Evolutionary conservation across 2,329 filamentous ascomycete genomes (phyloP), one percentile per base, ranked within the genome.

Genomic region (Fusarium caatingaense): DNA sequence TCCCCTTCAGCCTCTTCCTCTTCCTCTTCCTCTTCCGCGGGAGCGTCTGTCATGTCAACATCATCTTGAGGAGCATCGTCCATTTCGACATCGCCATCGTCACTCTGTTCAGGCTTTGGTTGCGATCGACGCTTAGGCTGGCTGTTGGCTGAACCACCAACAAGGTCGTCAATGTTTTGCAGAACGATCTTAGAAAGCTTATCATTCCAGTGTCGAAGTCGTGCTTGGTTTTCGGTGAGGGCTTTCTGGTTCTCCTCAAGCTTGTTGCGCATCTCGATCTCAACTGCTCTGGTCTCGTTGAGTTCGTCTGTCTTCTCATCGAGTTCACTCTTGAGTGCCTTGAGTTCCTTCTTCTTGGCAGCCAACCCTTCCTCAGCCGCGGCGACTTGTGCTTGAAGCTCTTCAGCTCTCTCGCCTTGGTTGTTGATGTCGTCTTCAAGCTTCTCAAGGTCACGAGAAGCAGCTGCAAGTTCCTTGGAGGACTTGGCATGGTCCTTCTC

Each of bases 261-360:
- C 82, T 97, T 97, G 81, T 98, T 98, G 68, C 93, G 92, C 94
- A 98, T 98, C 80, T 99, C 96, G 66, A 99, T 98, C 80, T 99
- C 96, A 5, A 91, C 85, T 1, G 93, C 94, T 12, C 95, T 89
- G 0, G 92, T 97, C 76, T 93, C 92, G 76, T 98, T 98, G 60
- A 98, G 86, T 78, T 97, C 93, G 0, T 90, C 83, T 3, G 89
- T 92, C 84, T 94, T 97, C 74, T 92, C 90, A 71, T 99, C 95
- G 13, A 98, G 86, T 74, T 97, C 93, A 6, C 88, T 84, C 82
- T 98, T 99, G 59, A 98, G 80, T 12, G 88, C 84, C 48, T 90
- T 87, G 5, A 99, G 87, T 77, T 96, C 92, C 72, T 91, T 88
- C 80, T 93, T 97, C 83, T 93, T 97, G 32, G 87, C 84, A 25